Percentiles rank a stretch among this genome's conserved stretches.
Evolutionary conservation across 305 asterid genomes (phyloP).

Genomic region (Fraxinus sp.): DNA sequence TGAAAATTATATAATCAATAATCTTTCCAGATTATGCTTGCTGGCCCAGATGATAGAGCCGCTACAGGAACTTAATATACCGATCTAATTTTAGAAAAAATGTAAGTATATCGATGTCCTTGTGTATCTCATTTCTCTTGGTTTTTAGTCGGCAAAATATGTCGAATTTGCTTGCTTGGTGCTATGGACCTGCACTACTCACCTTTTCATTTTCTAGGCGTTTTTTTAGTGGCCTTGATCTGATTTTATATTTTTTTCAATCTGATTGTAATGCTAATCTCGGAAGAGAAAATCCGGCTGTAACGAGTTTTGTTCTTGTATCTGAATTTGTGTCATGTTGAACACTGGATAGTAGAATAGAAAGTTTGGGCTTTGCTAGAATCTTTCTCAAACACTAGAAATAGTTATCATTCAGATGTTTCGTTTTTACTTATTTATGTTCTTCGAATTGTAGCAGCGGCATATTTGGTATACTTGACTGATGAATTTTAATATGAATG

Average conservation of each 20-base stretch:
- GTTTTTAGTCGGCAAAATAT: conserved; percentile 21
- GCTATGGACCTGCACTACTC: conserved; percentile 19
- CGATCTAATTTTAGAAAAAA: conserved; percentile 23
- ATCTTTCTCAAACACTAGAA: neutral
- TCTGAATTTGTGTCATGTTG: conserved; percentile 20
- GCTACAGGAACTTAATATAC: conserved; percentile 39
- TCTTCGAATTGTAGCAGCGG: neutral
- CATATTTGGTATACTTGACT: neutral
- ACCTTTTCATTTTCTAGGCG: conserved; percentile 44
- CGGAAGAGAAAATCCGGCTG: conserved; percentile 16
- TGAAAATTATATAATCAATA: neutral
- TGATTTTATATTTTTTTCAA: conserved; percentile 23
- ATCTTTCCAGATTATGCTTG: conserved; percentile 56
- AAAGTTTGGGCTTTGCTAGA: neutral
- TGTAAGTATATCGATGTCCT: conserved; percentile 42
- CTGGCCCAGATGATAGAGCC: conserved; percentile 75
- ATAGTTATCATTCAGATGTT: neutral
- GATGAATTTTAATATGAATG: neutral
- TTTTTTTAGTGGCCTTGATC: conserved; percentile 58
- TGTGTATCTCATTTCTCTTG: conserved; percentile 32
- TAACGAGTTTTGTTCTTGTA: conserved; percentile 26
- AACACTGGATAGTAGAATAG: neutral
- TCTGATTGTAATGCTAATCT: conserved; percentile 25
- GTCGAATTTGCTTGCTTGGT: conserved; percentile 27
- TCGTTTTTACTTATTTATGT: neutral